phyloP scores from a whole-genome alignment of 164 flowering plant genomes.

The Sedum album region DNA sequence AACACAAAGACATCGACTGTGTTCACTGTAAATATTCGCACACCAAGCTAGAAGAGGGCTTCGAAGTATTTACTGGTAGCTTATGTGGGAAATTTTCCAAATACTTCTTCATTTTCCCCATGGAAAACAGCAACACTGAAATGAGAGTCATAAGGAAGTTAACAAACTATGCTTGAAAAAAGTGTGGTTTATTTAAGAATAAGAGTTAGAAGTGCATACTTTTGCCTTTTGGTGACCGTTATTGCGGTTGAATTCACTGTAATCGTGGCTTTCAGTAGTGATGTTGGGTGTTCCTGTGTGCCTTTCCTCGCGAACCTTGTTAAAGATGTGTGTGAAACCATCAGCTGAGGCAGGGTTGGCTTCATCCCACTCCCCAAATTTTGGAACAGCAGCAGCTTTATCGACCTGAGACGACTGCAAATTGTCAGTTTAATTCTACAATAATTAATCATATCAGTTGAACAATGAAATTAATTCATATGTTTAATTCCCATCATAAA shows the following conservation, averaged over 20 bases:
- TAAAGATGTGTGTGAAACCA: conserved; percentile 65
- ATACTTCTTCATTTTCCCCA: conserved; percentile 26
- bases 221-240: not conserved
- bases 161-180: not conserved
- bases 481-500: not conserved
- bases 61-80: not conserved
- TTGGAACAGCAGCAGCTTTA: conserved; percentile 68
- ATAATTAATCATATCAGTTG: no score
- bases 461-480: no score
- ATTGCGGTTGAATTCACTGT: not conserved
- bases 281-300: conserved; percentile 24
- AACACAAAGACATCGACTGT: not conserved
- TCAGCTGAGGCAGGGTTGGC: conserved; percentile 69
- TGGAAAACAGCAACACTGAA: conserved; percentile 45
- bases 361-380: conserved; percentile 87
- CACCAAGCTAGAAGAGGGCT: not conserved
- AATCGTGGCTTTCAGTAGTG: not conserved
- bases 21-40: not conserved
- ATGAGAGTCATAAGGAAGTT: not conserved
- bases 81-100: not conserved
- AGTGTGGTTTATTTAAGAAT: not conserved
- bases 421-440: not conserved
- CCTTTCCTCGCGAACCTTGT: conserved; percentile 67
- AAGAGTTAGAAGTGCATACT: not conserved
- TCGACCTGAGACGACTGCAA: conserved; percentile 38